Percentiles rank a stretch among this genome's conserved stretches.
Conservation (phyloP, 2,329 filamentous ascomycete genomes). For the Penicillium sp. region DNA sequence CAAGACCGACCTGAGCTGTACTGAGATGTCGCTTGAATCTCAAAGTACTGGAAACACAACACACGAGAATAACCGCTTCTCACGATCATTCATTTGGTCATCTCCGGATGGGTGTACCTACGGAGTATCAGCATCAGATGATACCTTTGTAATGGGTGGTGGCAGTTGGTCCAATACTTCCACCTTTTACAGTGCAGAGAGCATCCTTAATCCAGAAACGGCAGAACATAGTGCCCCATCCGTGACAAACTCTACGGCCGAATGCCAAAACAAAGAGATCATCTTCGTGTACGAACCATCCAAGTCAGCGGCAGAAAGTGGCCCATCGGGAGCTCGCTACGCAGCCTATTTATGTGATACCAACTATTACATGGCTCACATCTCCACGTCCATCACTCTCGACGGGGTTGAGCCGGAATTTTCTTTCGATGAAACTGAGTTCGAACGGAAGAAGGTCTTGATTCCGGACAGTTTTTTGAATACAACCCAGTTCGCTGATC, state of each 20-base stretch:
- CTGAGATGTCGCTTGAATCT: conserved; percentile 9
- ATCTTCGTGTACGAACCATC: conserved; percentile 10
- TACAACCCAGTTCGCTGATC: conserved; percentile 4
- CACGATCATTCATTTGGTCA: conserved; percentile 3
- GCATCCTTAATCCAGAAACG: neutral
- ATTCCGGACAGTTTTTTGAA: conserved; percentile 11
- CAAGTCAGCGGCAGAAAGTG: neutral
- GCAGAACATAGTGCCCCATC: neutral
- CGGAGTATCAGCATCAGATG: neutral
- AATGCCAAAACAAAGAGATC: conserved; percentile 9
- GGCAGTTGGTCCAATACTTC: conserved; percentile 17
- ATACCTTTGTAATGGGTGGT: conserved; percentile 4
- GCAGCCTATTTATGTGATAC: conserved; percentile 9
- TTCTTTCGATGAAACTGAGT: conserved; percentile 11
- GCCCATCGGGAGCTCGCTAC: neutral
- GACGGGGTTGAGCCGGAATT: conserved; percentile 4
- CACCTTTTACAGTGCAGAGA: conserved; percentile 7
- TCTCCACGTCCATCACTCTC: conserved; percentile 1
- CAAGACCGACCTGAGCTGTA: conserved; percentile 15
- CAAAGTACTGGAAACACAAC: neutral
- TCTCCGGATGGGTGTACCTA: conserved; percentile 12
- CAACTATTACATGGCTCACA: conserved; percentile 16
- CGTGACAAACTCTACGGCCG: conserved; percentile 1
- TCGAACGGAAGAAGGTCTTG: conserved; percentile 1
- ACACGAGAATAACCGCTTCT: neutral